These are phyloP conservation scores for Otatea glauca DNA, from an alignment of 176 grass and related monocot species.

Conservation along the genomic window DNA sequence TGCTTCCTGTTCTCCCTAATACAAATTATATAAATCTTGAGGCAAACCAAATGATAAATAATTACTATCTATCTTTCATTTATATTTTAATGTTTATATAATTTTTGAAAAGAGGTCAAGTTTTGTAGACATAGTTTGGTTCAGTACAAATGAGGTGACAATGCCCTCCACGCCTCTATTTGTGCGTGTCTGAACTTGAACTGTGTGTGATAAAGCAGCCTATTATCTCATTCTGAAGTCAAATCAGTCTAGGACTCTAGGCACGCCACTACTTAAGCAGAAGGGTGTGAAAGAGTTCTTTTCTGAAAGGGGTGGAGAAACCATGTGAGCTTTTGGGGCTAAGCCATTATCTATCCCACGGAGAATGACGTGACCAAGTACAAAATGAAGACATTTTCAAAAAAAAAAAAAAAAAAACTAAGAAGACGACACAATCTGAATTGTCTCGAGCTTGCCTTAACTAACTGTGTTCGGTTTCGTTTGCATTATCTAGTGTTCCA, in stretches of 20 bases:
- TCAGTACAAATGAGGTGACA: constrained; percentile 36
- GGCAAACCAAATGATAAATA: too few relatives aligned
- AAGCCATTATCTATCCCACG: neutral
- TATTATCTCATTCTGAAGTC: constrained; percentile 15
- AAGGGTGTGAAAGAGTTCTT: neutral
- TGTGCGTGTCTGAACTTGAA: neutral
- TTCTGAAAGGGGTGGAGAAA: neutral
- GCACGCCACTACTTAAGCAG: constrained; percentile 24
- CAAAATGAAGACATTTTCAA: neutral
- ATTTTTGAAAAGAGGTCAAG: neutral
- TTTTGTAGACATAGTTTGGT: constrained; percentile 34
- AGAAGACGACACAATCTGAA: constrained; percentile 26
- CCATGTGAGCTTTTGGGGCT: neutral
- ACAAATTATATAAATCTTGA: too few relatives aligned
- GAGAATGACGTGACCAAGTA: constrained; percentile 39
- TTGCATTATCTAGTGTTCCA: constrained; percentile 7
- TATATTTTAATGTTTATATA: too few relatives aligned
- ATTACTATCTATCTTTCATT: too few relatives aligned
- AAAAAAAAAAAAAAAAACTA: too few relatives aligned
- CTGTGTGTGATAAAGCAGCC: neutral
- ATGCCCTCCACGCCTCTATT: neutral
- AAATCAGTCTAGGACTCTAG: constrained; percentile 5
- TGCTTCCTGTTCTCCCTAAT: neutral
- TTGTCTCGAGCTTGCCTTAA: neutral
- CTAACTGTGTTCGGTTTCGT: neutral